Base-by-base conservation (phyloP, 2,329 filamentous ascomycete genomes). In the Diaporthe ampelina region DNA sequence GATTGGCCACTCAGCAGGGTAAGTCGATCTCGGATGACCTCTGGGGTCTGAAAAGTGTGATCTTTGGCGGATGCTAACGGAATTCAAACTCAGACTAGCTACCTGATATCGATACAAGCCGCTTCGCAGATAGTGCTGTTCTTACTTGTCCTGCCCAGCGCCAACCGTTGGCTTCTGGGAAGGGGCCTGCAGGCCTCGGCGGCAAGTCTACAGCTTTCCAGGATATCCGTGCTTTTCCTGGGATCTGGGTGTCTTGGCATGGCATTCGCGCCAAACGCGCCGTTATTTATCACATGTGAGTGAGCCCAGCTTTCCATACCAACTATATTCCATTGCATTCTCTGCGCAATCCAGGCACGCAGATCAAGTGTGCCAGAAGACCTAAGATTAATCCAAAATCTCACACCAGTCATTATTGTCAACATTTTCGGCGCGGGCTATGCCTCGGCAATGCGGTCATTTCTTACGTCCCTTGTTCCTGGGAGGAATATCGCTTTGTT, bases 51-150 rank as follows among this genome's bases (percentile, higher is more conserved):
- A 29, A 35, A 32, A 32, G 6, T 11, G 21, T 9, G 7, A 59
- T 4, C 35, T n/a, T 59, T 61, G 32, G 17, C 40, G 4, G 17
- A 21, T 7, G 13, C 43, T 61, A 17, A 61, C 24, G 2, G 9
- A 61, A 19, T 9, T 0, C 24, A 29, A 21, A 17, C 26, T 15
- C 24, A 76, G 74, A 67, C 74, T 24, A 74, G 58, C 37, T 69
- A 71, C 35, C 54, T 76, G 4, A 57, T 76, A 13, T 76, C 74
- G 6, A 58, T 73, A 43, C 74, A 76, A 63, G 74, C 72, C n/a
- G 74, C 67, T 29, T 57, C 70, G 29, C 74, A 76, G n/a, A 76
- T 76, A 37, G 40, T 63, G 9, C 37, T 76, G 3, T 74, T 74
- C 52, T 40, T 74, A 7, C 24, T 74, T n/a, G 45, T 74, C 13